Percentiles rank a stretch among this genome's conserved stretches.
Conservation (phyloP, 257 asterid species). For the Haberlea rhodopensis region DNA sequence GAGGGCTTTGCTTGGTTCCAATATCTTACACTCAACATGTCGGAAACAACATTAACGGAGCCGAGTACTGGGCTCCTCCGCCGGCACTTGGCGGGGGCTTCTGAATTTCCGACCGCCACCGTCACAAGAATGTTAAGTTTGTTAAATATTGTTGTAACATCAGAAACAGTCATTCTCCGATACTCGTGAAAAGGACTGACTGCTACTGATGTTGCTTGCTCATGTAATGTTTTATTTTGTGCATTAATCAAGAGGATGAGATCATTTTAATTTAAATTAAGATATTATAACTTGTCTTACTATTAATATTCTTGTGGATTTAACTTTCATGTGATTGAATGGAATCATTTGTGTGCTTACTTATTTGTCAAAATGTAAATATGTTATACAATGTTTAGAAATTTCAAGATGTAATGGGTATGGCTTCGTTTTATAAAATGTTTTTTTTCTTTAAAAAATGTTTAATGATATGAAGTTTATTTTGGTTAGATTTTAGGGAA, state of each 20-base stretch:
- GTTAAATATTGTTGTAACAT: conserved; percentile 26
- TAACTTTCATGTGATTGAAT: neutral
- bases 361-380: too few species aligned
- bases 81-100: conserved; percentile 44
- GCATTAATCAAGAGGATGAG: neutral
- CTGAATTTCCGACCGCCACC: neutral
- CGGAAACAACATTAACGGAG: conserved; percentile 48
- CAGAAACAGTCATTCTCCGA: conserved; percentile 45
- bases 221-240: conserved; percentile 1
- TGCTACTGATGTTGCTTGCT: conserved; percentile 45
- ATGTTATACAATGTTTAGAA: too few species aligned
- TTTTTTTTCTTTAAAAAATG: too few species aligned
- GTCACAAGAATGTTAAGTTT: too few species aligned
- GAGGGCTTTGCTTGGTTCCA: conserved; percentile 88
- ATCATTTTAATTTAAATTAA: too few species aligned
- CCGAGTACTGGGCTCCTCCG: conserved; percentile 48
- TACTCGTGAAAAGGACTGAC: conserved; percentile 25
- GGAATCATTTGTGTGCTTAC: too few species aligned
- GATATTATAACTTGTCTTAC: neutral
- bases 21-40: conserved; percentile 71
- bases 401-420: too few species aligned
- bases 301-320: neutral
- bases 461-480: too few species aligned
- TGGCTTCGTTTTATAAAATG: too few species aligned
- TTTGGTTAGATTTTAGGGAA: too few species aligned